Evolutionary conservation across 148 eudicot genomes (phyloP), one percentile per base, ranked within the genome.

Genomic region (Pouteria glomerata): DNA sequence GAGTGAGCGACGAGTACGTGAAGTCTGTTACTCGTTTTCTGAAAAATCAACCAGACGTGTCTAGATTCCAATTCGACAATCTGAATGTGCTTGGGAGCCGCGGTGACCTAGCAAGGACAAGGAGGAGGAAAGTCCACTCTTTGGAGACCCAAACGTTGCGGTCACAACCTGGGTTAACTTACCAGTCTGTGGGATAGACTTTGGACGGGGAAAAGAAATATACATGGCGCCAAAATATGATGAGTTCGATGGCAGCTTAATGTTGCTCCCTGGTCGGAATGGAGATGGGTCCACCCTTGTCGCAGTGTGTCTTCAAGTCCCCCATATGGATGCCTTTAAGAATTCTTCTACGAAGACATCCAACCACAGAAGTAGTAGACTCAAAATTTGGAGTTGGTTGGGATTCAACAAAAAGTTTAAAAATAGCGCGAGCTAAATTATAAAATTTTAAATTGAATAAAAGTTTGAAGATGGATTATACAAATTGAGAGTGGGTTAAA

Each of bases 171-270:
- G 82, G 85, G 27, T 66, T 19, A 60, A 52, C 0, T 30, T 82
- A 39, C 80, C 82, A 0, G 31, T 76, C 1, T 53, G 44, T 52
- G 85, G 70, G 4, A 3, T 66, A 13, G 78, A 82, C 73, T 79
- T 79, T 56, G 83, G 83, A 14, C 76, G 83, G 83, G 83, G 83
- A 18, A 73, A 68, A 30, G 83, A 76, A 53, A 48, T 79, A 10
- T 65, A 53, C 27, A 73, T 82, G 79, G 68, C 69, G 0, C 85
- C 85, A 0, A 76, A 44, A 24, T 19, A 70, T 29, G 34, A 31
- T 45, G 77, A 39, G 37, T 35, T 34, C 7, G 83, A 80, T 60
- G 83, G 80, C 14, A 66, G 56, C 11, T 35, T 69, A 4, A 39
- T 76, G 52, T 75, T 85, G 16, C 44, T 78, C 24, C 84, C 80